Percentiles rank a stretch among this genome's conserved stretches.
These are phyloP conservation scores for Pythium brachiatum DNA, from an alignment of 352 stramenopile genomes.

Conservation along the genomic window DNA sequence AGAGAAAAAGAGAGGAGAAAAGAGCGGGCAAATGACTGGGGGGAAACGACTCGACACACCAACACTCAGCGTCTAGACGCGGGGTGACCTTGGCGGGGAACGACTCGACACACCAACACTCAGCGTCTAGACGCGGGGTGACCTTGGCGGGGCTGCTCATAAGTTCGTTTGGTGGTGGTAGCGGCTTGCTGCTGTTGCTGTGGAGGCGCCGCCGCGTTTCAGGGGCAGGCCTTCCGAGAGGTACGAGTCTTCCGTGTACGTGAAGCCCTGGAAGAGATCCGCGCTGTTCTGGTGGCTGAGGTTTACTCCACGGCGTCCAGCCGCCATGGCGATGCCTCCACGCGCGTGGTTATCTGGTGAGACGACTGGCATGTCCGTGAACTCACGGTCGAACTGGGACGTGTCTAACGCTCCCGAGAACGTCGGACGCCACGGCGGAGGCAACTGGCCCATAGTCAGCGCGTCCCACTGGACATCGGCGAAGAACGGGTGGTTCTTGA, in stretches of 20 bases:
- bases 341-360: conserved; percentile 84
- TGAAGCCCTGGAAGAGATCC: conserved; percentile 84
- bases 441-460: conserved; percentile 53
- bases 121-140: not conserved
- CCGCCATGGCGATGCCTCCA: conserved; percentile 51
- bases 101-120: not conserved
- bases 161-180: conserved; percentile 39
- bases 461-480: conserved; percentile 75
- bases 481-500: conserved; percentile 85
- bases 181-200: conserved; percentile 14
- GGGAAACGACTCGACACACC: not conserved
- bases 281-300: conserved; percentile 57
- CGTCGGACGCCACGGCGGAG: conserved; percentile 91
- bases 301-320: conserved; percentile 28
- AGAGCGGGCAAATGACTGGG: not conserved
- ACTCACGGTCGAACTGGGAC: conserved; percentile 97
- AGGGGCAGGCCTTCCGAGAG: conserved; percentile 55
- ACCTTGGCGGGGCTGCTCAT: conserved; percentile 20
- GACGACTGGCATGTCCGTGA: conserved; percentile 95
- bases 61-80: not conserved
- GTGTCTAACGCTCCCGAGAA: conserved; percentile 94
- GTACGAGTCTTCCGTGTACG: conserved; percentile 83
- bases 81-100: not conserved
- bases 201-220: conserved; percentile 1
- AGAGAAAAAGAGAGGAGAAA: conserved; percentile 1